Evolutionary conservation across 768 basidiomycete species (phyloP).

Genomic region (Rossbeevera mucosa): DNA sequence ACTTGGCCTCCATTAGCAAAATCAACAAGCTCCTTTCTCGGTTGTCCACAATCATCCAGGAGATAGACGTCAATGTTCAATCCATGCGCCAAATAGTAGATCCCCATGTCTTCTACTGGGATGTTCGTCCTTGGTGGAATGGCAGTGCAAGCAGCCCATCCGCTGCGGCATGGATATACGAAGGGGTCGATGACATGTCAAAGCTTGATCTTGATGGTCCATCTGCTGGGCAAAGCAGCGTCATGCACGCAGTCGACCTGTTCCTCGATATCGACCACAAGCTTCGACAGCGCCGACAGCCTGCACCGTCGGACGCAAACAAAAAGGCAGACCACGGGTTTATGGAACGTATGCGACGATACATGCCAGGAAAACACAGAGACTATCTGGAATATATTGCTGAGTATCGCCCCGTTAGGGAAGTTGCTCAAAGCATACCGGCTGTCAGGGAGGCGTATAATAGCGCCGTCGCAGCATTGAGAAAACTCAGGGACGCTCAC

Average conservation of each 20-base stretch:
- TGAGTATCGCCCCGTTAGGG: conserved; percentile 55
- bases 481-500: conserved; percentile 80
- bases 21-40: conserved; percentile 68
- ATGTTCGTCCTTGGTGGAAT: conserved; percentile 89
- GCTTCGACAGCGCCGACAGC: conserved; percentile 64
- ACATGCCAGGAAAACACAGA: conserved; percentile 93
- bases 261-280: conserved; percentile 89
- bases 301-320: conserved; percentile 60
- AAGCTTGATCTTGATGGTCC: conserved; percentile 76
- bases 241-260: conserved; percentile 83
- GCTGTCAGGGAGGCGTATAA: conserved; percentile 75
- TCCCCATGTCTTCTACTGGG: conserved; percentile 85
- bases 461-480: conserved; percentile 69
- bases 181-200: conserved; percentile 60
- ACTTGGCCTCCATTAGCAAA: conserved; percentile 59
- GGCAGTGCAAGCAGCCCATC: conserved; percentile 62
- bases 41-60: conserved; percentile 65
- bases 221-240: conserved; percentile 89
- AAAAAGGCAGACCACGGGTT: conserved; percentile 69
- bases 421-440: conserved; percentile 53
- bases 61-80: conserved; percentile 66
- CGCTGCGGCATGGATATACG: conserved; percentile 65
- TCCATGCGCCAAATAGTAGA: conserved; percentile 68
- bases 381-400: conserved; percentile 73
- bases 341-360: conserved; percentile 89